Conservation (phyloP, 768 basidiomycete genomes). For the Suillus spraguei region DNA sequence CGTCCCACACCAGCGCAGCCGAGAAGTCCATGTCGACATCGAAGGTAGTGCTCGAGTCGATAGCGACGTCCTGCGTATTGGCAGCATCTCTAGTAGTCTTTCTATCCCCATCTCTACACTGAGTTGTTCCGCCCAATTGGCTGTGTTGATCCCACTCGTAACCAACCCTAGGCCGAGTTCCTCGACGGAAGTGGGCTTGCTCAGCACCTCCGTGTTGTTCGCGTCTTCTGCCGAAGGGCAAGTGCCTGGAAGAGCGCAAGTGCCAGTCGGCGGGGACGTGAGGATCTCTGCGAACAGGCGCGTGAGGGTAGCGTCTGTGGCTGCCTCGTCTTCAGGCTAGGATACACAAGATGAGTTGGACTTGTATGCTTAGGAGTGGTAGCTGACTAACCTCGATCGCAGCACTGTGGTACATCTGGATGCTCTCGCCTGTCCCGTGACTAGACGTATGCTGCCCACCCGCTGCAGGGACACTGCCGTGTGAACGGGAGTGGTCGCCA, state of each 20-base stretch:
- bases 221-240: conserved; percentile 36
- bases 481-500: conserved; percentile 72
- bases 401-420: conserved; percentile 20
- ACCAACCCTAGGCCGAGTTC: conserved; percentile 24
- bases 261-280: conserved; percentile 35
- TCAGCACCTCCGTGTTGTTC: conserved; percentile 26
- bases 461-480: conserved; percentile 89
- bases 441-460: conserved; percentile 58
- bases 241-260: conserved; percentile 34
- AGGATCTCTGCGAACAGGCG: conserved; percentile 39
- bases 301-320: conserved; percentile 40
- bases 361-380: conserved; percentile 21
- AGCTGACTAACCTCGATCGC: conserved; percentile 38
- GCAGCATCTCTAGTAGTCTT: conserved; percentile 58
- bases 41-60: conserved; percentile 24
- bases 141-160: conserved; percentile 20
- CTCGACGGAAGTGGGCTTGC: conserved; percentile 13
- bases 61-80: conserved; percentile 33
- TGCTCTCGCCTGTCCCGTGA: conserved; percentile 26
- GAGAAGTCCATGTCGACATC: conserved; percentile 32
- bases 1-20: conserved; percentile 30
- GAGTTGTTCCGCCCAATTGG: conserved; percentile 31
- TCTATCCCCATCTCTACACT: conserved; percentile 59
- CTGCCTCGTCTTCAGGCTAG: conserved; percentile 53
- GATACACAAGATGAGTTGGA: conserved; percentile 22